Base-by-base conservation (phyloP, 1,284 basidiomycete genomes). In the Fomitopsis betulina region DNA sequence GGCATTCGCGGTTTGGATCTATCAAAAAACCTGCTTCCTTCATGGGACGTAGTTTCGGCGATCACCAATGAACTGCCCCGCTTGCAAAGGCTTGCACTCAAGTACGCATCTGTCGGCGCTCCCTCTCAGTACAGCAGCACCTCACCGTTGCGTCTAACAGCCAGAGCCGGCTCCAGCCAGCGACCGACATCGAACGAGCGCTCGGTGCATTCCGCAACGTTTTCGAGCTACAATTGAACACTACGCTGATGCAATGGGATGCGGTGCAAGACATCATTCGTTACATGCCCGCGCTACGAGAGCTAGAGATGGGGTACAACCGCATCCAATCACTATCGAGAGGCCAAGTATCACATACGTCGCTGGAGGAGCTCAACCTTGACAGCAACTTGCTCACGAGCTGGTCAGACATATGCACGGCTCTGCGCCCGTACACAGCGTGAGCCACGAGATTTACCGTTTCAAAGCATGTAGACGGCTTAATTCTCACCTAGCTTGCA, bases 301-400 rank as follows among this genome's bases (percentile, higher is more conserved):
- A 78, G 1, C 75, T 96, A 5, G 90, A 96, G 73, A 71, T 94
- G 56, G 94, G 93, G 7, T 84, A 87, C 72, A 97, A 98, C 68
- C 66, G 70, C 23, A 72, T 94, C 43, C 66, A 69, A 23, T 67
- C 65, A 17, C 72, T 87, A 56, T 67, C 66, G 27, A 58, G 63
- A 57, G 59, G 63, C 35, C 49, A 53, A 56, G 54, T 52, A 30
- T 53, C 64, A 37, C 54, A 62, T 50, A 23, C 71, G 3, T 64
- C 69, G 42, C 65, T 94, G 38, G 71, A 77, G 53, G 75, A 76
- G 27, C 72, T 97, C 59, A 94, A 94, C 68, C 75, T 97, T 33
- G 91, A 93, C 65, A 81, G 78, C 47, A 96, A 96, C 74, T 59
- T 72, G 10, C 77, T 93, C 33, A 66, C 67, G 2, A 75, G 83